These are phyloP conservation scores for Seiridium cupressi DNA, from an alignment of 2,329 filamentous ascomycete genomes.

Conservation along the genomic window DNA sequence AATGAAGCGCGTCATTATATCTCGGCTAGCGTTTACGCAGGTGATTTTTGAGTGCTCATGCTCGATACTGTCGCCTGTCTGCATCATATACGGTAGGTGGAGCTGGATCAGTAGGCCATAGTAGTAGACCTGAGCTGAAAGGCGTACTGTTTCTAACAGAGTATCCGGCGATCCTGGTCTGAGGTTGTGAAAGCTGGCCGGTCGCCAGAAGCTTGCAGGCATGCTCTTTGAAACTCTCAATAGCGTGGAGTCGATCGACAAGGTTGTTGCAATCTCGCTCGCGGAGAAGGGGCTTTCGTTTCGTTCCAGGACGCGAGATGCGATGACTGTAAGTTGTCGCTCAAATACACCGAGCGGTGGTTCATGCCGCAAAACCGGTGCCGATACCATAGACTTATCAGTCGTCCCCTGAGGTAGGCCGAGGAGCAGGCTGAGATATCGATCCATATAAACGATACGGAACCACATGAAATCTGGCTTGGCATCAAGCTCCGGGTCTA, in stretches of 20 bases:
- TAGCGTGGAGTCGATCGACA: neutral
- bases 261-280: neutral
- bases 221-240: neutral
- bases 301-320: neutral
- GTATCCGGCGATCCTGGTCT: conserved; percentile 7
- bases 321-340: neutral
- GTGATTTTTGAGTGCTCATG: conserved; percentile 33
- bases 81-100: conserved; percentile 40
- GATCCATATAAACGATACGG: conserved; percentile 38
- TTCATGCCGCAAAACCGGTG: neutral
- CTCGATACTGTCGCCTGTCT: conserved; percentile 12
- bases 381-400: conserved; percentile 13
- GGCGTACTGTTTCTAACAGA: conserved; percentile 25
- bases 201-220: neutral
- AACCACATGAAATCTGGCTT: conserved; percentile 38
- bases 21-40: conserved; percentile 36
- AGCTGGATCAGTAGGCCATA: conserved; percentile 37
- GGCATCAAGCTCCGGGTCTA: conserved; percentile 21
- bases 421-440: conserved; percentile 41
- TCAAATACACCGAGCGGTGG: conserved; percentile 16
- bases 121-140: conserved; percentile 36
- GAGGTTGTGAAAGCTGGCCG: neutral
- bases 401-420: conserved; percentile 35
- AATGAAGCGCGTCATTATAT: conserved; percentile 35
- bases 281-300: neutral